Conservation (phyloP, 1,284 basidiomycete species). For the Ustilago sp. region DNA sequence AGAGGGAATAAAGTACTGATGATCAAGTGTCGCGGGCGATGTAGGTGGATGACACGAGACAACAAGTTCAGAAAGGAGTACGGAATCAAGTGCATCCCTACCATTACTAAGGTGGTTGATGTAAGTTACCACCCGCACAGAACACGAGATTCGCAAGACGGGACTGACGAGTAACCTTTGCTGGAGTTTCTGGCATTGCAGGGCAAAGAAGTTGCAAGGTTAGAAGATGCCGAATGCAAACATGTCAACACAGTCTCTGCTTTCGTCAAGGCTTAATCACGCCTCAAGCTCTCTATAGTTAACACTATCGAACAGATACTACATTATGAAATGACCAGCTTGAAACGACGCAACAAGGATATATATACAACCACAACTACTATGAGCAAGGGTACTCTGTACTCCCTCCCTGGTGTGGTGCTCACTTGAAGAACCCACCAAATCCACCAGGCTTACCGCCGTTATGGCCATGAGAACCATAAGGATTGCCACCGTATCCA, state of each 20-base stretch:
- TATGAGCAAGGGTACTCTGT: neutral
- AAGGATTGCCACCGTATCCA: conserved; percentile 22
- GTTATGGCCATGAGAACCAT: conserved; percentile 27
- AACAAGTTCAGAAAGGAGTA: conserved; percentile 47
- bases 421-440: conserved; percentile 43
- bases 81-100: conserved; percentile 49
- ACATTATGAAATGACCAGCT: neutral
- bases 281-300: neutral
- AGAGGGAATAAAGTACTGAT: neutral
- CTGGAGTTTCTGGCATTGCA: neutral
- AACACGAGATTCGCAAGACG: neutral
- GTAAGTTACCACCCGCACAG: conserved; percentile 22
- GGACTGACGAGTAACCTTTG: neutral
- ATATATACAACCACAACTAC: neutral
- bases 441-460: conserved; percentile 26
- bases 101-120: conserved; percentile 43
- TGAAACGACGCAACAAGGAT: neutral
- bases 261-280: conserved; percentile 24
- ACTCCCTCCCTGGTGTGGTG: no score
- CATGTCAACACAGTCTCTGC: conserved; percentile 28
- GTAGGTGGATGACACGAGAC: conserved; percentile 47
- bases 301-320: neutral
- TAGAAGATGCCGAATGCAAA: conserved; percentile 53
- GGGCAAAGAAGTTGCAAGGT: conserved; percentile 49
- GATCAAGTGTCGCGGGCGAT: neutral